Conservation (phyloP, 192 early-diverging fungal species). For the Coemansia sp. region DNA sequence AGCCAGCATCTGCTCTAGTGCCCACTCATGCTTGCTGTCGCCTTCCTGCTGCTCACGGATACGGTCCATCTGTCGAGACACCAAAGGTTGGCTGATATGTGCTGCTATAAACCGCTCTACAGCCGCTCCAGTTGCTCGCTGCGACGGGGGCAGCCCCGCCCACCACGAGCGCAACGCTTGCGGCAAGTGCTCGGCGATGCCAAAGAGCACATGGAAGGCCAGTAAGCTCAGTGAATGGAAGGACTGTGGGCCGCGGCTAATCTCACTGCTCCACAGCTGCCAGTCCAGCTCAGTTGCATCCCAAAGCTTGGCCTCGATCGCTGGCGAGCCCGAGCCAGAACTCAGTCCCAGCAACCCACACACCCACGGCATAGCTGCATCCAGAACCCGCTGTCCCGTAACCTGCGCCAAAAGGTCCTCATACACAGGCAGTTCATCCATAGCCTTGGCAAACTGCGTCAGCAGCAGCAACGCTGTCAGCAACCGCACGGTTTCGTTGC, state of each 20-base stretch:
- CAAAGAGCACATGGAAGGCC: conserved; percentile 23
- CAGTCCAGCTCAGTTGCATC: conserved; percentile 25
- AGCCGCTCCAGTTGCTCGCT: conserved; percentile 19
- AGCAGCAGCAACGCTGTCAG: conserved; percentile 27
- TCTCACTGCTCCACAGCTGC: conserved; percentile 22
- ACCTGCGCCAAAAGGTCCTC: conserved; percentile 27
- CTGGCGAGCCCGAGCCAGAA: not conserved
- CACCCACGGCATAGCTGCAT: conserved; percentile 43
- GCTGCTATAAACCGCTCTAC: conserved; percentile 35
- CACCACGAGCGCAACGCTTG: conserved; percentile 45
- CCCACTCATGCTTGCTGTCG: not conserved
- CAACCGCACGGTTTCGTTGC: conserved; percentile 23
- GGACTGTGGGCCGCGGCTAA: conserved; percentile 17
- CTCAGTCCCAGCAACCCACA: conserved; percentile 35
- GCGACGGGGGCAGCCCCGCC: conserved; percentile 30
- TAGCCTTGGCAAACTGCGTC: conserved; percentile 17
- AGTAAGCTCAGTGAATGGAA: conserved; percentile 24
- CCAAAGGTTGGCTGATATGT: conserved; percentile 15
- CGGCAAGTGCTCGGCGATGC: conserved; percentile 28
- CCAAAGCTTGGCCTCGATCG: conserved; percentile 20
- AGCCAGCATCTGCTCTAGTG: conserved; percentile 24
- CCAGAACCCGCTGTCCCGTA: conserved; percentile 9
- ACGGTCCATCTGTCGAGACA: conserved; percentile 18
- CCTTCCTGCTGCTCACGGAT: conserved; percentile 17
- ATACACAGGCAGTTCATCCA: conserved; percentile 11